phyloP scores from a whole-genome alignment of 345 rosid species.

The Citrus inodora region DNA sequence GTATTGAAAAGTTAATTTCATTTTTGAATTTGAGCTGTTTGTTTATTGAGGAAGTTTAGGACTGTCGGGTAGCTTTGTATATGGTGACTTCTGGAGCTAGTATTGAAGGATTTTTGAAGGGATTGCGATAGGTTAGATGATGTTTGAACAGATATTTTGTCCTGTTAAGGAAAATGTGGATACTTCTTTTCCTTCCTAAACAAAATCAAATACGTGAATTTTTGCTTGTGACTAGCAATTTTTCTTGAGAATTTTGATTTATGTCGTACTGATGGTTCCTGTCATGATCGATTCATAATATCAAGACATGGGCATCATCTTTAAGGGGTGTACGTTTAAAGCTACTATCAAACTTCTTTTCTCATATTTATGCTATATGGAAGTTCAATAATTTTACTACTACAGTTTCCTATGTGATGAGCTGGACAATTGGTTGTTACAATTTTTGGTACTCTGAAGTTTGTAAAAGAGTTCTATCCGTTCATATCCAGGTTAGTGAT shows the following conservation, averaged over 20 bases:
- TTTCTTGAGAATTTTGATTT: not conserved
- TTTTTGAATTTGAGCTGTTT: not conserved
- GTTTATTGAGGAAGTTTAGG: not conserved
- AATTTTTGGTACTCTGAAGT: conserved; percentile 10
- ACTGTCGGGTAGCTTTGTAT: not conserved
- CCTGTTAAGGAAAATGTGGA: not conserved
- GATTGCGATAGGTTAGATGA: not conserved
- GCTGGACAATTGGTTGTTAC: not conserved
- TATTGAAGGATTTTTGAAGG: not conserved
- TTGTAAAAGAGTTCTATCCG: conserved; percentile 4
- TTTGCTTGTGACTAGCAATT: not conserved
- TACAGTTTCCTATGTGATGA: not conserved
- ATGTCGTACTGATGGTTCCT: not conserved
- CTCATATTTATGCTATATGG: not conserved
- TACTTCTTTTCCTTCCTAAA: not conserved
- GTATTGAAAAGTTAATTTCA: not conserved
- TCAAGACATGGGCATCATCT: not conserved
- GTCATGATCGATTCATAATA: not conserved
- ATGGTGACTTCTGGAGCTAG: not conserved
- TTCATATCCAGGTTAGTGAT: conserved; percentile 53
- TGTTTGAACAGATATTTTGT: not conserved
- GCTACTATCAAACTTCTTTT: not conserved
- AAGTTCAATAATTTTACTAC: not conserved
- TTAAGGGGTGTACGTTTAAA: not conserved
- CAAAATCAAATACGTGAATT: not conserved